Base-by-base conservation (phyloP, 2,329 filamentous ascomycete species). In the Ophiocordyceps polyrhachis-furcata region DNA sequence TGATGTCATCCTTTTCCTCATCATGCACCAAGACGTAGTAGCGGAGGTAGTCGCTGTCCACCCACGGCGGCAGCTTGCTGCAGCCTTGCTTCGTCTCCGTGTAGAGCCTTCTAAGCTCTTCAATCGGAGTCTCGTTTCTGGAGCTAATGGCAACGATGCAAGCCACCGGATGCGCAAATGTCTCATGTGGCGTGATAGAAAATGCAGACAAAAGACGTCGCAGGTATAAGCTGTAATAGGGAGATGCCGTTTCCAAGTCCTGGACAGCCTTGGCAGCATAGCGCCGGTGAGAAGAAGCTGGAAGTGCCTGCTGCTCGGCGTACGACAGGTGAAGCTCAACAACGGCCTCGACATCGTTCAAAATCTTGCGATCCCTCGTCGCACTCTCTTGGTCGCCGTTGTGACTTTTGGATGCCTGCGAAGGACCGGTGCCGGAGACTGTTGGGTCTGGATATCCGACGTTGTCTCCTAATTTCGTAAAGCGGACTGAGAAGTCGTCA, bases 1-100 rank as follows among this genome's bases (percentile, higher is more conserved):
- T 76, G 49, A 96, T 93, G 58, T 98, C 88, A 56, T 94, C 89
- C 49, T 78, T 79, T 57, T 98, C 91, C 63, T 98, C 93, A 53
- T 98, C 91, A 55, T 98, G 91, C 17, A 98, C 81, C 40, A 98
- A 69, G 15, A 98, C 84, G 62, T 98, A 98, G 62, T 98, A 98
- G 50, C 91, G 76, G 50, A 98, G 67, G 59, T 91, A 98, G 49
- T 96, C 87, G 28, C 83, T 81, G 56, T 93, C 81, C 1, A 95
- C 83, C 83, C 89, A 98, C 19, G 74, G 68, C 0, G 89, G 89
- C 45, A 93, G 63, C 45, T 74, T 74, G 51, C 74, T 73, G 37
- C 81, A 75, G 12, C 86, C 87, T 47, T 79, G 76, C 50, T 77
- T 88, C n/a, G 86, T 91, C 51, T 85, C 82, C 43, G 76, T 74